A percentile compares a stretch with the other conserved stretches of the same genome.
Evolutionary conservation across 805 yeast species (phyloP).

Genomic region (Grigorovia transvaalensis): DNA sequence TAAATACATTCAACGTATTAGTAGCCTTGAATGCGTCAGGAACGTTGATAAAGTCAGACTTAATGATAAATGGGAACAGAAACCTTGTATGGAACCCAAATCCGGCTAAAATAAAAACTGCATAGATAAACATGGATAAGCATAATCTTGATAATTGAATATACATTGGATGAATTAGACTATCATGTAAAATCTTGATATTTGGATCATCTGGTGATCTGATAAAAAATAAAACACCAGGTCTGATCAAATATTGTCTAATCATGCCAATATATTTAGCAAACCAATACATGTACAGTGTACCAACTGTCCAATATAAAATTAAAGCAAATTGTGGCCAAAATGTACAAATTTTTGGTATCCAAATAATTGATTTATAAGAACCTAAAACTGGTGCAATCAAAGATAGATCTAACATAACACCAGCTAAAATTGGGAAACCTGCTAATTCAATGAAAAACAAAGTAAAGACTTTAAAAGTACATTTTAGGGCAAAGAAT

Average conservation of each 20-base stretch:
- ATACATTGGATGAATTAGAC: conserved; percentile 62
- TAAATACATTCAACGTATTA: conserved; percentile 4
- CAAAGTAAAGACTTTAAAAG: conserved; percentile 64
- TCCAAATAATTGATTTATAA: conserved; percentile 11
- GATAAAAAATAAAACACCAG: conserved; percentile 84
- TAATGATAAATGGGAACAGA: conserved; percentile 31
- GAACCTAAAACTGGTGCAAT: conserved; percentile 20
- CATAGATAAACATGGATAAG: conserved; percentile 65
- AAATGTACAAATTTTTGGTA: conserved; percentile 13
- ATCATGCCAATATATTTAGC: conserved; percentile 82
- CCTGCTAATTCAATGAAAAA: conserved; percentile 71
- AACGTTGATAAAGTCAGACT: conserved; percentile 15
- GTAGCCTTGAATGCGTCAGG: conserved; percentile 2
- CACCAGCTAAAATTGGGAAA: conserved; percentile 83
- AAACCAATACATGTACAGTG: conserved; percentile 76
- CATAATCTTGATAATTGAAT: conserved; percentile 65
- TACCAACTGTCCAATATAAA: conserved; percentile 61
- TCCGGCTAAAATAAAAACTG: conserved; percentile 61
- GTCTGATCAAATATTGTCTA: conserved; percentile 60
- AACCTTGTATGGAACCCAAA: conserved; percentile 56
- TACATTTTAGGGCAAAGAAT: conserved; percentile 45
- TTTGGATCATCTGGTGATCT: conserved; percentile 93
- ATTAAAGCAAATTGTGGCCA: conserved; percentile 22
- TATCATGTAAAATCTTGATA: conserved; percentile 76
- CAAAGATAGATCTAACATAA: conserved; percentile 57